Evolutionary conservation across 345 rosid species (phyloP).

Genomic region (Hypericum androsaemum): DNA sequence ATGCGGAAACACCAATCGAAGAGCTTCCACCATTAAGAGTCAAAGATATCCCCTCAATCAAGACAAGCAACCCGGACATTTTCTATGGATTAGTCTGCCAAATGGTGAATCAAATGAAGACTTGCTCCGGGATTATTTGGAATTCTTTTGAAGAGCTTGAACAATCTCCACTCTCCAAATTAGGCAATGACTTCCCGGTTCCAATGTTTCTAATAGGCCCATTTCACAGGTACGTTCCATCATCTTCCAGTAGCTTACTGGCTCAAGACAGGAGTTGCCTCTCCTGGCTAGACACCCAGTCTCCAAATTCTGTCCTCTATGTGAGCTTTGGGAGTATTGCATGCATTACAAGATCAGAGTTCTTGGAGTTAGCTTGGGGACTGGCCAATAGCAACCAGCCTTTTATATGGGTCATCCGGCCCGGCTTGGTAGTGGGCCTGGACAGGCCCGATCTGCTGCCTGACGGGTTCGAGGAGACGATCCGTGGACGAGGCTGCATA

Average conservation of each 20-base stretch:
- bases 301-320: constrained; percentile 23
- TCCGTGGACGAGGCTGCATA: not conserved
- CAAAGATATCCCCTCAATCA: constrained; percentile 29
- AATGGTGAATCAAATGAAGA: constrained; percentile 11
- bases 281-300: constrained; percentile 29
- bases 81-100: constrained; percentile 5
- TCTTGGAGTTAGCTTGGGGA: constrained; percentile 26
- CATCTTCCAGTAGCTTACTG: constrained; percentile 21
- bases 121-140: constrained; percentile 24
- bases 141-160: constrained; percentile 28
- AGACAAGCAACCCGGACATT: constrained; percentile 13
- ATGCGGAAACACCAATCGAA: constrained; percentile 13
- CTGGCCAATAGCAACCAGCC: constrained; percentile 15
- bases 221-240: constrained; percentile 22
- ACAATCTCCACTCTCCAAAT: constrained; percentile 1
- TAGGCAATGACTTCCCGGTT: constrained; percentile 2
- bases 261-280: constrained; percentile 19
- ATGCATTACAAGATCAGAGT: constrained; percentile 6
- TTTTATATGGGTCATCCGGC: constrained; percentile 30
- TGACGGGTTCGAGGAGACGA: constrained; percentile 7
- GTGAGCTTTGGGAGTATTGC: constrained; percentile 34
- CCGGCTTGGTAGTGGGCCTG: constrained; percentile 6
- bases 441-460: constrained; percentile 10
- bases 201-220: constrained; percentile 31
- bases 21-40: constrained; percentile 30